These are phyloP conservation scores for Ogataea pilisensis DNA, from an alignment of 805 yeast species.

Conservation along the genomic window DNA sequence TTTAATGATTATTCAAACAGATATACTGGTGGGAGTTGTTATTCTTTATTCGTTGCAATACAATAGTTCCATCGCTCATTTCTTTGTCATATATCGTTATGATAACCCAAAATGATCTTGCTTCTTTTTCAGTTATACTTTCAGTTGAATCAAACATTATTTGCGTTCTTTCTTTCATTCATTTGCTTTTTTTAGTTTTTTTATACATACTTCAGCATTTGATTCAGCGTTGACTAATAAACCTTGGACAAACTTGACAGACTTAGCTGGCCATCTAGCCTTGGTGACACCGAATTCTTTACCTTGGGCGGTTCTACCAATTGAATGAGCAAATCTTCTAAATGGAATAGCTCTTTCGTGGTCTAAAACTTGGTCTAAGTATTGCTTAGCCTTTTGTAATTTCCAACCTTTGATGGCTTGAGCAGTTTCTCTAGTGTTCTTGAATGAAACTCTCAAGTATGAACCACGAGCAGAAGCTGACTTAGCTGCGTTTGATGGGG, in stretches of 20 bases:
- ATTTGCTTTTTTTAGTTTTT: neutral
- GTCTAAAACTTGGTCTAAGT: slow-evolving; percentile 93
- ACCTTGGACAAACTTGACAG: slow-evolving; percentile 92
- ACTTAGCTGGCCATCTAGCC: slow-evolving; percentile 99
- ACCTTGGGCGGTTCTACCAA: slow-evolving; percentile 99
- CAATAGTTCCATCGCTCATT: too few species aligned
- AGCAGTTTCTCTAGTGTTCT: slow-evolving; percentile 99
- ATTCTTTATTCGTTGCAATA: too few species aligned
- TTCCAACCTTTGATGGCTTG: slow-evolving; percentile 99
- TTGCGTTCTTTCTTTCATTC: too few species aligned
- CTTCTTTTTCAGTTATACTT: too few species aligned
- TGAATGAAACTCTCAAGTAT: slow-evolving; percentile 98
- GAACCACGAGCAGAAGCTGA: slow-evolving; percentile 99
- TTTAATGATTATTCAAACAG: too few species aligned
- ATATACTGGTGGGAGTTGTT: too few species aligned
- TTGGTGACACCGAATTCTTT: slow-evolving; percentile 99
- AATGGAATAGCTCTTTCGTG: slow-evolving; percentile 99
- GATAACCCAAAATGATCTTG: too few species aligned
- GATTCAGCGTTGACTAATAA: slow-evolving; percentile 96
- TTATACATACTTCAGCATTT: slow-evolving; percentile 78
- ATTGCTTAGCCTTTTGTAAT: slow-evolving; percentile 90
- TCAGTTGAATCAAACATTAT: too few species aligned
- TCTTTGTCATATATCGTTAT: too few species aligned
- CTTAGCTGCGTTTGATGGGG: slow-evolving; percentile 98
- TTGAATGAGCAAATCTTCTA: slow-evolving; percentile 95